Percentiles rank a stretch among this genome's conserved stretches.
phyloP scores from a whole-genome alignment of 2,329 filamentous ascomycete species.

The Lachnellula subtilissima region DNA sequence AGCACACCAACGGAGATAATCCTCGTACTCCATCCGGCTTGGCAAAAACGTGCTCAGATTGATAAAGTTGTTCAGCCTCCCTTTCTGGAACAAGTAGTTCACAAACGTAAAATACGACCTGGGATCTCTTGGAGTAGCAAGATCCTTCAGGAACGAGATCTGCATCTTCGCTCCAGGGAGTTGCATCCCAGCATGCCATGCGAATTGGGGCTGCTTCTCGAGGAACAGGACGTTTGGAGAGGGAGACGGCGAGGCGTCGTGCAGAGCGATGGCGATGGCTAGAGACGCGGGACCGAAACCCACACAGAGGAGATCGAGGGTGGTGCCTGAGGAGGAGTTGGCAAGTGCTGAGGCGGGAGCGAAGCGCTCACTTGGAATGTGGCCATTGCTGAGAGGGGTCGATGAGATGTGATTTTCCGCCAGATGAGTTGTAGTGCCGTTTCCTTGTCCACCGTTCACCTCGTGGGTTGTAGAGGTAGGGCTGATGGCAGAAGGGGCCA shows the following conservation, averaged over 20 bases:
- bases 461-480: slow-evolving; percentile 10
- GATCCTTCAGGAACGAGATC: slow-evolving; percentile 94
- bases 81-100: slow-evolving; percentile 83
- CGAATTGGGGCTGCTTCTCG: slow-evolving; percentile 77
- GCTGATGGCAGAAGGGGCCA: slow-evolving; percentile 27
- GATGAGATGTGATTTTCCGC: not conserved
- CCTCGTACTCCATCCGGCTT: slow-evolving; percentile 82
- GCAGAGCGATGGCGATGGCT: slow-evolving; percentile 80
- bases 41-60: slow-evolving; percentile 88
- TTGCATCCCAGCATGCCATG: slow-evolving; percentile 95
- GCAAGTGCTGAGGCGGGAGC: slow-evolving; percentile 3
- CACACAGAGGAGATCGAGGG: slow-evolving; percentile 83
- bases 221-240: slow-evolving; percentile 73
- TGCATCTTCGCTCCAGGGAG: slow-evolving; percentile 93
- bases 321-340: slow-evolving; percentile 41
- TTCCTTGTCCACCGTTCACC: not conserved
- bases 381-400: slow-evolving; percentile 6
- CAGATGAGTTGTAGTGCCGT: not conserved
- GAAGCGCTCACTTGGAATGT: not conserved
- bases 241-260: slow-evolving; percentile 61
- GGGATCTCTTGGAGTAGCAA: slow-evolving; percentile 84
- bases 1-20: slow-evolving; percentile 93
- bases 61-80: slow-evolving; percentile 81
- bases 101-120: slow-evolving; percentile 90
- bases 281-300: slow-evolving; percentile 92